A percentile compares a stretch with the other conserved stretches of the same genome.
These are phyloP conservation scores for Aeschynomene evenia DNA, from an alignment of 306 rosid species.

Conservation along the genomic window DNA sequence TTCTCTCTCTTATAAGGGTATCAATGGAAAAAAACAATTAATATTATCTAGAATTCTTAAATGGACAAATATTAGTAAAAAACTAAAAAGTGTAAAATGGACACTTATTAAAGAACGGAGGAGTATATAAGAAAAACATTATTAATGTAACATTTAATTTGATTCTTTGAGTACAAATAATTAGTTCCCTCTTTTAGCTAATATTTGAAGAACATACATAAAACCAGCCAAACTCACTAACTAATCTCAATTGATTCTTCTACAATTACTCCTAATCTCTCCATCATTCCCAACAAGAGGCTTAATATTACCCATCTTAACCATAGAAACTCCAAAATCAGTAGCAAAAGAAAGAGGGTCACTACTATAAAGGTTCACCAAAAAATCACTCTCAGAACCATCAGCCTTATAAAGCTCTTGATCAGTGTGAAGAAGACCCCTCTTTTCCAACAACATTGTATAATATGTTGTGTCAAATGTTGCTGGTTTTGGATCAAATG, in stretches of 20 bases:
- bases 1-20: too few relatives aligned
- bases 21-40: too few relatives aligned
- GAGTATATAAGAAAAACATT: too few relatives aligned
- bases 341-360: conserved; percentile 31
- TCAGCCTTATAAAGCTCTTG: conserved; percentile 43
- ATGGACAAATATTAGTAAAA: too few relatives aligned
- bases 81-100: too few relatives aligned
- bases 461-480: conserved; percentile 34
- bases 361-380: conserved; percentile 24
- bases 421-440: conserved; percentile 48
- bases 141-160: too few relatives aligned
- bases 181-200: neutral
- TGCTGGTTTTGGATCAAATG: conserved; percentile 32
- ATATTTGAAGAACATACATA: neutral
- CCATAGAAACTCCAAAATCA: conserved; percentile 41
- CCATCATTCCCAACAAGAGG: conserved; percentile 37
- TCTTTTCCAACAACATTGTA: conserved; percentile 15
- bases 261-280: conserved; percentile 40
- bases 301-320: conserved; percentile 47
- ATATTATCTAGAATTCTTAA: too few relatives aligned
- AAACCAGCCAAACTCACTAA: neutral
- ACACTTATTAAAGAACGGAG: too few relatives aligned
- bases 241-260: conserved; percentile 33
- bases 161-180: too few relatives aligned
- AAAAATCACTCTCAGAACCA: conserved; percentile 33